Base-by-base conservation (phyloP, 2,329 filamentous ascomycete genomes). In the Fusarium sp. region DNA sequence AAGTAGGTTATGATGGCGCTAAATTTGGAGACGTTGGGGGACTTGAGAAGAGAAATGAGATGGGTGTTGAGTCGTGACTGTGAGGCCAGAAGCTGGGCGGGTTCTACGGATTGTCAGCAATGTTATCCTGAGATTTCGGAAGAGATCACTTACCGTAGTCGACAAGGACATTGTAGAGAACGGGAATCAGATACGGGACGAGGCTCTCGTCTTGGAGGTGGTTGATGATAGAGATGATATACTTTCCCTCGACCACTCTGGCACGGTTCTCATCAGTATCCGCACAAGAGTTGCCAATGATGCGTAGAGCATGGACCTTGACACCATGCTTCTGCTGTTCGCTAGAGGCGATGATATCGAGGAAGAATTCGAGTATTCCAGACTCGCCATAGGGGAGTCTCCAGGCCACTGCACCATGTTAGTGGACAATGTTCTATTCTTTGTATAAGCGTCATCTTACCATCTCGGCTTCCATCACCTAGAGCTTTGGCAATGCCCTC, bases 191-290 rank as follows among this genome's bases (percentile, higher is more conserved):
- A 76, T 89, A 89, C 0, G 84, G 80, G 9, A 90, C 79, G 20
- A 91, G 73, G 0, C 81, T 79, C 57, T 88, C 85, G 40, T 88
- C 79, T 16, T 81, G 72, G 10, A 92, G 79, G 38, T 89, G 83
- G 4, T 80, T 73, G 35, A 89, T 85, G 64, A 92, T 83, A 35
- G 82, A 80, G 4, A 81, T 75, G 14, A 92, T 76, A 27, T 85
- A 83, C 55, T 84, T 84, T 16, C 85, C 84, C 1, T 85, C 81
- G 5, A 91, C 84, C 3, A 92, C 84, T 1, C 86, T 85, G 8
- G 84, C 87, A 66, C 90, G 85, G 74, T 92, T 92, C 68, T 89
- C 86, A 76, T 92, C 89, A 72, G 87, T 88, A 72, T 92, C 90
- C 22, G 90, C 90, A 70, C 89, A 91, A 11, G 88, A 88, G 77